Evolutionary conservation across 2,329 filamentous ascomycete genomes (phyloP), one percentile per base, ranked within the genome.

Genomic region (Penicillium sp.): DNA sequence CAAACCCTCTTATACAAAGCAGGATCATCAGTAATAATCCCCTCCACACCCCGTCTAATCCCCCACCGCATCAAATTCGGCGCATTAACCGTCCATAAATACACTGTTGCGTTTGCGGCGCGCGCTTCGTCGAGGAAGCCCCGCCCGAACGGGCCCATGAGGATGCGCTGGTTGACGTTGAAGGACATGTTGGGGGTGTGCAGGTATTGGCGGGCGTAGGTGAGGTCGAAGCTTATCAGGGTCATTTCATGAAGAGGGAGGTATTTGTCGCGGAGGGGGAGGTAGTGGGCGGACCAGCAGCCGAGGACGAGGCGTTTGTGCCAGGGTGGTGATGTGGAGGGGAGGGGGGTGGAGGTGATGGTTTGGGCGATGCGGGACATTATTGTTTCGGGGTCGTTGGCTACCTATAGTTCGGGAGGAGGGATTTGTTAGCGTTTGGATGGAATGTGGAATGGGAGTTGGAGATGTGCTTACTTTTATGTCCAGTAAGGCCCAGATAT

Each of bases 61-160:
- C 87, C 85, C 92, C 92, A 97, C 69, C 88, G 85, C 93, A 98
- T 97, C 78, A 88, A 86, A 54, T 83, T 82, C 65, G 86, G 85
- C 15, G 90, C 85, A 74, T 98, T 97, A 55, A 97, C 91, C 0
- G 93, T 97, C 94, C 94, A 98, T 0, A 88, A 85, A 70, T 90
- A 89, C 4, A 97, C 80, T 4, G 4, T 85, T 84, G 24, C 90
- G 84, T 17, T 82, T 79, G 81, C 79, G 53, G 79, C 74, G 63
- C 84, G 83, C 28, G 87, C 85, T 58, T 89, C 84, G 13, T 82
- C 81, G 17, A 93, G 77, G 79, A 97, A 95, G 12, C 80, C 78
- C 10, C 76, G 73, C 8, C 93, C 93, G 38, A 86, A 80, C 0
- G 88, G 88, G 1, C 89, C 88, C 61, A 92, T 84, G 55, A 97